These are phyloP conservation scores for Talaromyces liani DNA, from an alignment of 495 filamentous ascomycete genomes.

Conservation along the genomic window DNA sequence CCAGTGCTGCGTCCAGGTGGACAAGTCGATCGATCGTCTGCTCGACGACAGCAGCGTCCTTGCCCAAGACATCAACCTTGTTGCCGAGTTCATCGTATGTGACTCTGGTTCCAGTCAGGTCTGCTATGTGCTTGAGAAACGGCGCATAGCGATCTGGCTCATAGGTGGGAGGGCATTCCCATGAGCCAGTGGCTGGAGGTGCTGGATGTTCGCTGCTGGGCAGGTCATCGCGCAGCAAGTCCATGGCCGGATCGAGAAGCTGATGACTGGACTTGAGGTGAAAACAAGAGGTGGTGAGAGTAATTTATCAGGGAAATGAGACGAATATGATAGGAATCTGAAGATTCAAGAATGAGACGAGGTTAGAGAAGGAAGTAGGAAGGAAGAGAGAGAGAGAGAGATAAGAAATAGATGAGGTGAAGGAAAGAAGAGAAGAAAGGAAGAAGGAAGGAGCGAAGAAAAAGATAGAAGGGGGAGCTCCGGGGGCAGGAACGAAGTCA, in stretches of 20 bases:
- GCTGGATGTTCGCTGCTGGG: not conserved
- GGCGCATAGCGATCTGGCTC: not conserved
- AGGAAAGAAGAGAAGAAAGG: slow-evolving; percentile 12
- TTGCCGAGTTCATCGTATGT: slow-evolving; percentile 11
- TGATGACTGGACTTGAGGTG: not conserved
- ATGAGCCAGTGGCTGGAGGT: not conserved
- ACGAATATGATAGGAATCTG: not conserved
- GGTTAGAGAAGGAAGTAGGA: slow-evolving; percentile 15
- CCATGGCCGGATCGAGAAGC: not conserved
- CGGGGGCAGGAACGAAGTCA: not conserved
- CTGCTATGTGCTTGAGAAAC: slow-evolving; percentile 10
- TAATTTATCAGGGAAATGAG: not conserved
- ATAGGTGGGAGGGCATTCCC: not conserved
- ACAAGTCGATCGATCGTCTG: slow-evolving; percentile 58
- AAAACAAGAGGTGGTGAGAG: not conserved
- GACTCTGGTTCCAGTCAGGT: slow-evolving; percentile 17
- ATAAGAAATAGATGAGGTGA: slow-evolving; percentile 13
- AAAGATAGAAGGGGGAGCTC: not conserved
- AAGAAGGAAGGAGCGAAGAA: slow-evolving; percentile 18
- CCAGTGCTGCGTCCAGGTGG: not conserved
- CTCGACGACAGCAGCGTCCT: slow-evolving; percentile 49
- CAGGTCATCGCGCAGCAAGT: not conserved
- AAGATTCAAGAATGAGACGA: not conserved
- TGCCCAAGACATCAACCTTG: slow-evolving; percentile 18
- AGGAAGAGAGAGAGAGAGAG: slow-evolving; percentile 19